A percentile compares a stretch with the other conserved stretches of the same genome.
Conservation (phyloP, 2,329 filamentous ascomycete genomes). For the Colletotrichum chrysophilum region DNA sequence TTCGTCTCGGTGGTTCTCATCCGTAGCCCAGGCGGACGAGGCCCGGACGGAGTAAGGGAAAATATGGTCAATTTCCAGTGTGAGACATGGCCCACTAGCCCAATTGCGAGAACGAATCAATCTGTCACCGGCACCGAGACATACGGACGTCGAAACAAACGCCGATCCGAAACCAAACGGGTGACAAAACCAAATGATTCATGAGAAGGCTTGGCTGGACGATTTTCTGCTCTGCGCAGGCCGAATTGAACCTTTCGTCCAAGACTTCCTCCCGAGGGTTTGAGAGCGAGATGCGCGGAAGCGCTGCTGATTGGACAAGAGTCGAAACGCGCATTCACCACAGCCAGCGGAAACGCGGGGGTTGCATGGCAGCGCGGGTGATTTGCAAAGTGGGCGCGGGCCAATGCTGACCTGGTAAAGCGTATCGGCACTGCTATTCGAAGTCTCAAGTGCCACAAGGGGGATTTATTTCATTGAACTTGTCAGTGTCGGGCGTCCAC, state of each 20-base stretch:
- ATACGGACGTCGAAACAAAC: slow-evolving; percentile 6
- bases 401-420: slow-evolving; percentile 8
- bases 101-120: background rate
- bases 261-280: background rate
- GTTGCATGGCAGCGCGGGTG: slow-evolving; percentile 13
- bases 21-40: background rate
- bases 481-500: background rate
- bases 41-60: background rate
- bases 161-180: background rate
- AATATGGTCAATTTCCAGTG: background rate
- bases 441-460: background rate
- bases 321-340: background rate
- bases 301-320: background rate
- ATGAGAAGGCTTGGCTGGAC: background rate
- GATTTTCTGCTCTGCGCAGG: background rate
- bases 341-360: slow-evolving; percentile 2
- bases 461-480: background rate
- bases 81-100: background rate
- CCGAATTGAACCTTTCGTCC: background rate
- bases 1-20: background rate
- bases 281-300: background rate
- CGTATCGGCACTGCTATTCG: background rate
- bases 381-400: slow-evolving; percentile 5
- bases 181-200: background rate
- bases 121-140: background rate